Conservation (phyloP, 768 basidiomycete genomes). For the Amanita muscaria region DNA sequence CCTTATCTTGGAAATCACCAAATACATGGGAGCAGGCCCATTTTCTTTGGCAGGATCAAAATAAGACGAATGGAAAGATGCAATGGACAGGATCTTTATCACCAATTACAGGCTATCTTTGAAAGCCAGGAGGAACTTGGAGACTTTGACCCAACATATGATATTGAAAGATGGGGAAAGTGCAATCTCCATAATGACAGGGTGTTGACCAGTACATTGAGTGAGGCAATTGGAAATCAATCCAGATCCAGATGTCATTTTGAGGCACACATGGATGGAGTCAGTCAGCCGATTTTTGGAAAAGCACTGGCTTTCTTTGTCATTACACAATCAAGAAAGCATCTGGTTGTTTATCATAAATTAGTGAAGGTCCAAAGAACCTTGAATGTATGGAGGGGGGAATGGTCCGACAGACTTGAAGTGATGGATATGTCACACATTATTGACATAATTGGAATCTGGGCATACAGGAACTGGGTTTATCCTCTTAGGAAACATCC, state of each 20-base stretch:
- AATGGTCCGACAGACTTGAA: neutral
- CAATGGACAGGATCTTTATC: no score
- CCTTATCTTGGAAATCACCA: conserved; percentile 9
- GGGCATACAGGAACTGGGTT: neutral
- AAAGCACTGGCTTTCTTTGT: conserved; percentile 2
- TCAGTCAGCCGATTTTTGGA: neutral
- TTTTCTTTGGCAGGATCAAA: conserved; percentile 2
- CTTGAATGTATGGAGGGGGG: conserved; percentile 1
- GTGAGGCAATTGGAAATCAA: neutral
- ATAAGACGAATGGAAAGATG: neutral
- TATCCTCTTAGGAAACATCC: conserved; percentile 2
- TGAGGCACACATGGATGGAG: neutral
- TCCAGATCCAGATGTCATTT: conserved; percentile 3
- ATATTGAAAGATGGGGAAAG: no score
- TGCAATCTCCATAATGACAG: no score
- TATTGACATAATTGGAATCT: conserved; percentile 1
- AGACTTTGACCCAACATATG: no score
- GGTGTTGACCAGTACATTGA: neutral
- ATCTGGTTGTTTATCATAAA: neutral
- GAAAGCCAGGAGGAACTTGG: no score
- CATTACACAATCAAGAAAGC: neutral
- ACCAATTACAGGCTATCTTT: no score
- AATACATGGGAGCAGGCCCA: neutral
- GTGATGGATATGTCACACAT: neutral
- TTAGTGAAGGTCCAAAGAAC: neutral